Base-by-base conservation (phyloP, 2,329 filamentous ascomycete species). In the Talaromyces sp. region DNA sequence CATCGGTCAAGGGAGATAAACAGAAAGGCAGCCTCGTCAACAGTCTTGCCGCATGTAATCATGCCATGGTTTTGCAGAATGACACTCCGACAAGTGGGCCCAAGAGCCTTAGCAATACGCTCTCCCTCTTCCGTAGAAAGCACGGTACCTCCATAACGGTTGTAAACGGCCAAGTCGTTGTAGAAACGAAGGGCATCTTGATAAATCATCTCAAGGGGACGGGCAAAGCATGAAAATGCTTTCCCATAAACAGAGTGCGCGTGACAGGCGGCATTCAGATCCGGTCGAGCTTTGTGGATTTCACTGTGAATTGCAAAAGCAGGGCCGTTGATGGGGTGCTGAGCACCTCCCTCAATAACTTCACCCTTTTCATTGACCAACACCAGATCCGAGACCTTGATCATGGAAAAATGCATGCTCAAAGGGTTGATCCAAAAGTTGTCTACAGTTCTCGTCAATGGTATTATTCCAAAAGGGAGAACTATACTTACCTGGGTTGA, bases 181-280 rank as follows among this genome's bases (percentile, higher is more conserved):
- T 89, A 84, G 64, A 91, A 82, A 65, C 84, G 85, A 68, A 83
- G 84, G 3, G 87, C 82, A 70, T 71, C 70, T 57, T 81, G 79
- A 9, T 74, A 79, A 32, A 80, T 64, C 55, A 75, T 78, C 49
- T 81, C 77, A 19, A 81, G 66, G 11, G 73, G 75, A 3, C 73
- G 68, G 4, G 73, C 78, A 31, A 81, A 72, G 2, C 72, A 68
- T 56, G 75, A 78, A 70, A 75, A 81, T 0, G 77, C 75, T 50
- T 77, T 71, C 4, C 79, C 80, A 59, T 80, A 74, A n/a, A 78
- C 73, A 2, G 71, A 75, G 65, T 82, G 80, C 3, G 73, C 73
- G 62, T 82, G 80, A 52, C 76, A 77, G 0, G 78, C 77, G 50
- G 77, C 78, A 55, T 76, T 72, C 24, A 81, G 75, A 60, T 81